Evolutionary conservation across 768 basidiomycete genomes (phyloP).

Genomic region (Tephrocybe sp.): DNA sequence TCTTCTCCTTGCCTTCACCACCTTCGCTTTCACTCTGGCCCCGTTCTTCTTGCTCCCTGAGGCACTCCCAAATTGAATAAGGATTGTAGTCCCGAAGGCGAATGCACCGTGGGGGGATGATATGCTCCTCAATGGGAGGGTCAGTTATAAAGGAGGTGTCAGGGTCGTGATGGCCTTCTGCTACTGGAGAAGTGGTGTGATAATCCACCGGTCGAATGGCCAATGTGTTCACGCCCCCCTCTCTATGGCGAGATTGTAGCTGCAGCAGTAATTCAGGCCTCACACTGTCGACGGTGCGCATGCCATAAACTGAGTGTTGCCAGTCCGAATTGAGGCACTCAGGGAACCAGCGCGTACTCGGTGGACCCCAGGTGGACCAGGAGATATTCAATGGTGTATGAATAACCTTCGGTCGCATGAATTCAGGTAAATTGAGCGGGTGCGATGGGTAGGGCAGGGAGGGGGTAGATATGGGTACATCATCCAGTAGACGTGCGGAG

Average conservation of each 20-base stretch:
- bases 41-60: slow-evolving; percentile 11
- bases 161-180: too few relatives aligned
- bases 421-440: too few relatives aligned
- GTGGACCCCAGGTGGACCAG: slow-evolving; percentile 54
- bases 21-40: not conserved
- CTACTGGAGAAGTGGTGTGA: too few relatives aligned
- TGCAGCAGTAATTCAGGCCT: slow-evolving; percentile 1
- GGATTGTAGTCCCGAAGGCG: slow-evolving; percentile 41
- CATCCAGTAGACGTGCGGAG: too few relatives aligned
- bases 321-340: slow-evolving; percentile 51
- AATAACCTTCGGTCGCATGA: too few relatives aligned
- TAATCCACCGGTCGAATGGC: too few relatives aligned
- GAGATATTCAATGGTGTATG: slow-evolving; percentile 17
- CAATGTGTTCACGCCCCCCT: too few relatives aligned
- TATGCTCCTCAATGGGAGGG: not conserved
- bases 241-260: not conserved
- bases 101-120: slow-evolving; percentile 20
- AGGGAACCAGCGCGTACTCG: slow-evolving; percentile 53
- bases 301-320: slow-evolving; percentile 55
- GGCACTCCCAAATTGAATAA: slow-evolving; percentile 21
- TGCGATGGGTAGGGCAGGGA: too few relatives aligned
- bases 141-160: not conserved
- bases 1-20: slow-evolving; percentile 26
- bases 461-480: too few relatives aligned
- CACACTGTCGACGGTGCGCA: slow-evolving; percentile 49